These are phyloP conservation scores for Penicillium sp. DNA, from an alignment of 2,329 filamentous ascomycete genomes.

Conservation along the genomic window DNA sequence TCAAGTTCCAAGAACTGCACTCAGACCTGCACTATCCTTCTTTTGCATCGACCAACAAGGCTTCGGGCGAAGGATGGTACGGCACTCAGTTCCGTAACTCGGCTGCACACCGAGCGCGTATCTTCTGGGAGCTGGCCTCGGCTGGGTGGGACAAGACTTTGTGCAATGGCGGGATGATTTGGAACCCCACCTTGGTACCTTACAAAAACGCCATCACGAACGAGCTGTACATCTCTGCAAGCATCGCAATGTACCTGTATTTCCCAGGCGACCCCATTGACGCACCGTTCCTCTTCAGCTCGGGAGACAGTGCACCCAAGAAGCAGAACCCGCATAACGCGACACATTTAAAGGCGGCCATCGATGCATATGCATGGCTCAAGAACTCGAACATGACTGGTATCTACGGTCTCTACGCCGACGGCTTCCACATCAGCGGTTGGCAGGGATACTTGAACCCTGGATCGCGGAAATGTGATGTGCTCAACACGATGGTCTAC, in stretches of 20 bases:
- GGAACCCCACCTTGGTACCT: slow-evolving; percentile 72
- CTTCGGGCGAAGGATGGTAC: slow-evolving; percentile 55
- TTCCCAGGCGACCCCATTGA: slow-evolving; percentile 75
- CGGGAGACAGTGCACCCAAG: slow-evolving; percentile 23
- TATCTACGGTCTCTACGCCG: slow-evolving; percentile 65
- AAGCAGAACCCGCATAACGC: slow-evolving; percentile 50
- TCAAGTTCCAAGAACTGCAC: slow-evolving; percentile 71
- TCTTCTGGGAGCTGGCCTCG: slow-evolving; percentile 79
- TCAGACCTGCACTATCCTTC: slow-evolving; percentile 55
- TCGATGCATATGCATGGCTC: slow-evolving; percentile 78
- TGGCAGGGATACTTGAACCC: slow-evolving; percentile 53
- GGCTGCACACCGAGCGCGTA: slow-evolving; percentile 74
- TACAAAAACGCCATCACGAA: slow-evolving; percentile 99
- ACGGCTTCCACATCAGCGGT: slow-evolving; percentile 80
- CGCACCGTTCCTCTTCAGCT: slow-evolving; percentile 55
- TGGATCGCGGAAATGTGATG: slow-evolving; percentile 69
- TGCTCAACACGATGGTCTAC: slow-evolving; percentile 81
- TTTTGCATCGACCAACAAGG: slow-evolving; percentile 18
- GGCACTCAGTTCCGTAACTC: slow-evolving; percentile 67
- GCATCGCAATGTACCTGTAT: slow-evolving; percentile 81
- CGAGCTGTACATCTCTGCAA: slow-evolving; percentile 79
- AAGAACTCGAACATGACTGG: slow-evolving; percentile 76
- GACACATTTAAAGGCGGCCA: slow-evolving; percentile 65
- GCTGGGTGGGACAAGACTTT: slow-evolving; percentile 75
- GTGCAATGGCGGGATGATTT: slow-evolving; percentile 83